Base-by-base conservation (phyloP, 2,329 filamentous ascomycete species). In the Phaeosphaeria sp. region DNA sequence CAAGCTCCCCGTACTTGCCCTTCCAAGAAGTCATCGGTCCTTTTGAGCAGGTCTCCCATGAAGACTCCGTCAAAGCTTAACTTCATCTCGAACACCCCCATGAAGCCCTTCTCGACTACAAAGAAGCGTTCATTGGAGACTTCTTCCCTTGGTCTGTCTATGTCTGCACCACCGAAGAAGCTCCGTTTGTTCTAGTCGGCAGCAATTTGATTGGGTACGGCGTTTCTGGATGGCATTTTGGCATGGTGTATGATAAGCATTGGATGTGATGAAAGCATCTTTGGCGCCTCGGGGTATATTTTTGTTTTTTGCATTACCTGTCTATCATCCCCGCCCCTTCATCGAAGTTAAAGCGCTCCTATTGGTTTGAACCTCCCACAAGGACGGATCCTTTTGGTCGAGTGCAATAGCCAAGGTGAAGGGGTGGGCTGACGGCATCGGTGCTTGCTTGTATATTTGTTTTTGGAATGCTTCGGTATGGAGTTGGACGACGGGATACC, bases 11-110 rank as follows among this genome's bases (percentile, higher is more conserved):
- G 78, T 75, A 66, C 68, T 18, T 58, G 62, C 18, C 68, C 66
- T 1, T 61, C 68, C 42, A 71, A 68, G 60, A 72, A 68, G 57
- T 62, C 66, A 5, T 58, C 60, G 25, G 66, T 65, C 51, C 60
- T 71, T 10, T 58, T 70, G 30, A 39, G 73, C 74, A 59, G 74
- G 75, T 76, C 82, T 2, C 83, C 84, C 55, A 80, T 72, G 50
- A 71, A 83, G 67, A 85, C 84, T 0, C 84, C 84, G 1, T 82
- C 83, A 0, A 86, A 86, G 67, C 81, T 83, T 18, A 66, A 56
- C 33, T 67, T 65, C 46, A 68, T 75, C 22, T 52, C 52, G n/a
- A 56, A 69, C 22, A 68, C 67, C 10, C 67, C 72, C 3, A 36
- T 69, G 50, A 64, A 69, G 46, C 64, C 62, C 10, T 65, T 66